Percentiles rank a stretch among this genome's conserved stretches.
phyloP scores from a whole-genome alignment of 768 basidiomycete genomes.

The Mycena venus region DNA sequence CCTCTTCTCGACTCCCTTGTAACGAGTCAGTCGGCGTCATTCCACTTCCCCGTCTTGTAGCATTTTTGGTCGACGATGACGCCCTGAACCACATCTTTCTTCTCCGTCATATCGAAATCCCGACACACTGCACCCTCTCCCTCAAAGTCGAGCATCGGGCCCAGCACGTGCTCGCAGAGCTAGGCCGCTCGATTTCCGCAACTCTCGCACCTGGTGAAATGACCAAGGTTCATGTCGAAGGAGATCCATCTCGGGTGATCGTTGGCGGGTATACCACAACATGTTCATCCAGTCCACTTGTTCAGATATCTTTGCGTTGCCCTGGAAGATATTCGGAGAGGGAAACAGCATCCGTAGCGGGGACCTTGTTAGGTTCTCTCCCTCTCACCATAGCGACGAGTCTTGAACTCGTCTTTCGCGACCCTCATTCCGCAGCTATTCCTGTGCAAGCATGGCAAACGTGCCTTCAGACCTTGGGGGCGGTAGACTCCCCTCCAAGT shows the following conservation, averaged over 20 bases:
- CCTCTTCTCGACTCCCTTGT: conserved; percentile 13
- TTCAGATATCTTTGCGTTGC: background rate
- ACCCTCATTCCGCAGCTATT: background rate
- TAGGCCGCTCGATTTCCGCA: background rate
- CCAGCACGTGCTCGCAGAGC: background rate
- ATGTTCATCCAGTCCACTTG: background rate
- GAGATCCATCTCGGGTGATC: background rate
- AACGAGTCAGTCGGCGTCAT: conserved; percentile 4
- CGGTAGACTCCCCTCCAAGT: conserved; percentile 3
- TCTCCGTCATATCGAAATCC: conserved; percentile 19
- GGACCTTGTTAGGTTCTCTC: background rate
- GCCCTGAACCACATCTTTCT: conserved; percentile 17
- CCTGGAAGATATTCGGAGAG: background rate
- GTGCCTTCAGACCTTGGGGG: background rate
- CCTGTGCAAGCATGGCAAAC: background rate
- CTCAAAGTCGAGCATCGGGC: conserved; percentile 12
- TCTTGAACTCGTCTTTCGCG: background rate
- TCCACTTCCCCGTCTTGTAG: background rate
- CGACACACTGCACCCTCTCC: background rate
- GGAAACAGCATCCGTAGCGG: background rate
- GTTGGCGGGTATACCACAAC: background rate
- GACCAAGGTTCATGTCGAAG: background rate
- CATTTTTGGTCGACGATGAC: conserved; percentile 7
- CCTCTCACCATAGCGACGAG: background rate
- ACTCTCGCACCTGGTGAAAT: background rate